Evolutionary conservation across 106 monocot species (phyloP).

Genomic region (Acorus calamus): DNA sequence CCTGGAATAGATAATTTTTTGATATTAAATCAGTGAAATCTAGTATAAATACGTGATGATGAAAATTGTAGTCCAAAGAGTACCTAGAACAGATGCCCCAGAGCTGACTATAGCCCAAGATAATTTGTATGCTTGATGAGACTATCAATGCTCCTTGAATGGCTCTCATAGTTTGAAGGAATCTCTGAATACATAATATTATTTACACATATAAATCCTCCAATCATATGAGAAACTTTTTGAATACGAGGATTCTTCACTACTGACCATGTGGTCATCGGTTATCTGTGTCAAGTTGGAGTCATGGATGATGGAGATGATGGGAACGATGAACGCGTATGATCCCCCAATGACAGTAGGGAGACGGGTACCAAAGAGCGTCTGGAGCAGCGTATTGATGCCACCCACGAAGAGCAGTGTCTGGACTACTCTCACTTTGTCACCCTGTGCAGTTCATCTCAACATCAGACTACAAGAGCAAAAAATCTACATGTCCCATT

Average conservation of each 20-base stretch:
- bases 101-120: constrained; percentile 91
- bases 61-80: neutral
- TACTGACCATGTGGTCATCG: constrained; percentile 20
- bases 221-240: no score
- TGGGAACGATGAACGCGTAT: constrained; percentile 6
- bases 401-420: constrained; percentile 8
- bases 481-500: no score
- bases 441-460: constrained; percentile 1
- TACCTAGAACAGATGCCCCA: constrained; percentile 96
- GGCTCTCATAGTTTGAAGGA: constrained; percentile 87
- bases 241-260: neutral
- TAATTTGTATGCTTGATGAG: constrained; percentile 92
- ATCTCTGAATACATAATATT: constrained; percentile 40
- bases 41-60: no score
- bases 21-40: no score
- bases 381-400: constrained; percentile 11
- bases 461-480: no score
- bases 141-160: constrained; percentile 90
- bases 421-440: constrained; percentile 9
- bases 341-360: constrained; percentile 11
- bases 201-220: no score
- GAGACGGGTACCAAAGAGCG: constrained; percentile 11
- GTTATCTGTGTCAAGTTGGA: neutral
- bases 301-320: constrained; percentile 13
- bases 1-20: constrained; percentile 7